Base-by-base conservation (phyloP, 2,329 filamentous ascomycete genomes). In the Aspergillaceae sp. region DNA sequence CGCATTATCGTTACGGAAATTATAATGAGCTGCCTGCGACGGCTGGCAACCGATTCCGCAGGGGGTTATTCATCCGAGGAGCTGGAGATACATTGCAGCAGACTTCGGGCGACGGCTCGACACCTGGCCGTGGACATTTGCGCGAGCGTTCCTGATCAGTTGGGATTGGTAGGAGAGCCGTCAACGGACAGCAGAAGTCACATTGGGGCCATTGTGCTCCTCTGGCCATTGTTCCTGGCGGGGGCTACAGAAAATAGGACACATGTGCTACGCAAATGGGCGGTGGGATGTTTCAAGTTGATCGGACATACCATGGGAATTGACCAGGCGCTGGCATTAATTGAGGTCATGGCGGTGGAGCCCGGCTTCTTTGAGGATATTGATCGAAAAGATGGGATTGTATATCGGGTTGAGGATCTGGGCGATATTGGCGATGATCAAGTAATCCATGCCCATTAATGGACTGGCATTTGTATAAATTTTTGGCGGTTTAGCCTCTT, bases 1-100 rank as follows among this genome's bases (percentile, higher is more conserved):
- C 74, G 77, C n/a, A 74, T 80, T 27, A 60, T 81, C 7, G 57
- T 73, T 10, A 74, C 71, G 55, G 71, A 79, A 49, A 66, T 71
- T 37, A 70, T 82, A 8, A 59, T 64, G 2, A 55, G 51, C 10
- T 60, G 55, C 9, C 54, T 66, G 28, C 48, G 54, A 7, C 50
- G 56, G 43, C 49, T 66, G 5, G 57, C 57, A 4, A 43, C 52
- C 28, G 50, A 48, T 4, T 55, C 56, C 10, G 51, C 57, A 4
- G 44, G 49, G 4, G 45, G 46, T 30, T 49, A 51, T 1, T 44
- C 59, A 5, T 58, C 65, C 3, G 53, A 52, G 8, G 63, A 66
- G 30, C 58, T 67, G 11, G 56, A 52, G 7, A 51, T 51, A 1
- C 63, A 63, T 35, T 62, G 60, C 44, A 54, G 56, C n/a, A 51